Conservation (phyloP, 176 grass and related monocot genomes). For the Cymbopogon citratus region DNA sequence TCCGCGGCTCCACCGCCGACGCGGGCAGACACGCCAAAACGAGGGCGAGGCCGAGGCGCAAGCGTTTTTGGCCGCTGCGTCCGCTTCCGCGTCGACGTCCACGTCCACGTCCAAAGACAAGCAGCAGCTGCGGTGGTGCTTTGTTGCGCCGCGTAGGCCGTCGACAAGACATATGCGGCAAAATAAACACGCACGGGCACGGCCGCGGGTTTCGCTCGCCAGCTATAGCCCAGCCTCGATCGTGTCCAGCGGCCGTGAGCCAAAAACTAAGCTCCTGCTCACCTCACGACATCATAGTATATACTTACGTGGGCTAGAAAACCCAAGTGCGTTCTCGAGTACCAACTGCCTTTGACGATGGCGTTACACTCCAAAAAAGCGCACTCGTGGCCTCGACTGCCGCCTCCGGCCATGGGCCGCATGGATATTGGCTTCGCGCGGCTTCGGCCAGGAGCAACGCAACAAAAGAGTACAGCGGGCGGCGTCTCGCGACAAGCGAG, state of each 20-base stretch:
- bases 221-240: not conserved
- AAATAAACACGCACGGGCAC: conserved; percentile 4
- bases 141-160: conserved; percentile 16
- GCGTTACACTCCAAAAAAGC: not conserved
- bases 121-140: not conserved
- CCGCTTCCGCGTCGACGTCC: conserved; percentile 14
- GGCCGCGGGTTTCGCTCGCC: not conserved
- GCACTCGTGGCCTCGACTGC: not conserved
- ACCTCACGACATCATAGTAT: not conserved
- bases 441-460: conserved; percentile 36
- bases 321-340: not conserved
- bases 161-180: conserved; percentile 32
- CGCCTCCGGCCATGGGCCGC: not conserved
- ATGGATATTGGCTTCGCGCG: not conserved
- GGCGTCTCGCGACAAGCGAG: not conserved
- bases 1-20: not conserved
- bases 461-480: conserved; percentile 28
- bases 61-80: not conserved
- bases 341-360: not conserved
- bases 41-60: not conserved
- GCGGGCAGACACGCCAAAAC: conserved; percentile 9
- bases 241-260: not conserved
- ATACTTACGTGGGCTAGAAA: not conserved
- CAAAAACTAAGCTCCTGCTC: not conserved
- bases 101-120: not conserved